Evolutionary conservation across 352 stramenopile species (phyloP), one percentile per base, ranked within the genome.

Genomic region (Blastocystis sp.): DNA sequence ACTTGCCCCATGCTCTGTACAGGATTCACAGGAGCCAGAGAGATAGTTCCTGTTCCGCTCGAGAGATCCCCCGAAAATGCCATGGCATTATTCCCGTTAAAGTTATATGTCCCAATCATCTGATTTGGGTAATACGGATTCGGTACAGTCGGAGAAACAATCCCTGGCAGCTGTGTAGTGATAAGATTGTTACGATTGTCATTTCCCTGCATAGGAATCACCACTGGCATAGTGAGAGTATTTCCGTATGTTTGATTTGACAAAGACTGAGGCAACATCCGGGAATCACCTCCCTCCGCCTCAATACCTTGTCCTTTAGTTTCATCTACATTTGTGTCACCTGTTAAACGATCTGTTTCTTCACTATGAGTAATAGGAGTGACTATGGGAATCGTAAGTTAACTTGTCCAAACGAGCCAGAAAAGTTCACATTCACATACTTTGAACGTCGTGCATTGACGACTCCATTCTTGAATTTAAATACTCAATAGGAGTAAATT

Each of bases 391-490:
- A 66, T n/a, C 53, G 30, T 85, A 26, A 85, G 9, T 2, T 34
- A 45, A 66, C 18, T 47, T 34, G 20, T 45, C 43, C 18, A 85
- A 68, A 11, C n/a, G 24, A 39, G 2, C 8, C 16, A 73, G 39
- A 47, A 47, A 3, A 43, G 20, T n/a, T 34, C 34, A 55, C 9
- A 50, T 30, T n/a, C 24, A 13, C 73, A 30, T 68, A 85, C 73
- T 45, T 43, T 64, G 53, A 39, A 66, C 73, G 26, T 85, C 73
- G 5, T 66, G 73, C 20, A 65, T 41, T 3, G 56, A 45, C n/a
- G 43, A 30, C 13, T 85, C 73, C 73, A 85, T 85, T 85, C 47
- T 59, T 43, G 50, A 65, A 68, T 85, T 81, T 50, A 81, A 81
- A 81, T 64, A 9, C 5, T n/a, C 2, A 65, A n/a, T 56, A 65